Evolutionary conservation across 805 yeast species (phyloP), one percentile per base, ranked within the genome.

Genomic region (Kodamaea restingae): DNA sequence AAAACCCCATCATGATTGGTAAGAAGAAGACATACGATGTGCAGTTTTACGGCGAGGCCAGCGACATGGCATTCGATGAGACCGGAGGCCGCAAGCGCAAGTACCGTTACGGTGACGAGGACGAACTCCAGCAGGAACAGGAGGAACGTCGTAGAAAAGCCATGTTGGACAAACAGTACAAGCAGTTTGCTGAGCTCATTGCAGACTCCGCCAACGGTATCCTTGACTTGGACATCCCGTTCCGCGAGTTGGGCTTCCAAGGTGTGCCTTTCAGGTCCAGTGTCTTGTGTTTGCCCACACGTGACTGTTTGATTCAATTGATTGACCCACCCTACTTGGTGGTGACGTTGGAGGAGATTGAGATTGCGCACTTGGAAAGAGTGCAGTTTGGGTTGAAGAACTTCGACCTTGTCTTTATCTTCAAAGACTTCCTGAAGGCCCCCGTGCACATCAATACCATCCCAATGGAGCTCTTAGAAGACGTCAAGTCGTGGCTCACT

Each of bases 261-360:
- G 98, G 98, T 76, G 98, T 93, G 18, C 98, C 98, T 28, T 85
- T 83, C 62, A 77, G 98, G 56, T 86, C 97, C 6, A 84, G 95
- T 11, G 96, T 93, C 12, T 80, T 83, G 54, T 83, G 96, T 73
- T 85, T 91, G 80, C 98, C 98, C 36, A 90, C 98, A 0, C 81
- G 98, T 56, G 98, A 93, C 60, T 93, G 98, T 72, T 74, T 93
- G 52, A 84, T 93, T 35, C 98, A 91, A 67, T 74, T 93, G 46
- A 77, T 88, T 44, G 98, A 93, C 56, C 91, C 96, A 4, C 98
- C 98, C 36, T 93, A 90, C 58, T 68, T 90, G 60, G 98, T 91
- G 28, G 81, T 93, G 21, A 87, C 95, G 3, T 71, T 93, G 48
- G 88, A 80, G 45, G 98, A 93, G 53, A 85, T 93, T 43, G 98